A percentile compares a stretch with the other conserved stretches of the same genome.
phyloP scores from a whole-genome alignment of 768 basidiomycete genomes.

The Tubosaeta sp. region DNA sequence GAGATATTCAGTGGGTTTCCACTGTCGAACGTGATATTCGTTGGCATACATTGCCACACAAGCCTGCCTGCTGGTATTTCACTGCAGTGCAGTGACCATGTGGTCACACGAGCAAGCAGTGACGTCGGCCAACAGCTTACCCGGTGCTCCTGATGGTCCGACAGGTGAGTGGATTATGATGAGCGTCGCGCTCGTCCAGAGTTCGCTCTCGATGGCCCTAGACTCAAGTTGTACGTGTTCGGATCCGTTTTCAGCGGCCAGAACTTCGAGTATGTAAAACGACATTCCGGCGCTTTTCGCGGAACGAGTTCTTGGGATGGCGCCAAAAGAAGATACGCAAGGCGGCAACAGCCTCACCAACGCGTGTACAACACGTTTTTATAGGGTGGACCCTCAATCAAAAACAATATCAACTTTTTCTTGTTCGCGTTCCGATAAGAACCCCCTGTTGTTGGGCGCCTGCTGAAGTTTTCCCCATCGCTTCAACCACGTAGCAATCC shows the following conservation, averaged over 20 bases:
- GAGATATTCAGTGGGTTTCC: no score
- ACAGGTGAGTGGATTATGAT: neutral
- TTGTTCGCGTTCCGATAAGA: constrained; percentile 27
- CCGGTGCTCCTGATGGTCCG: no score
- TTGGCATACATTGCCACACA: no score
- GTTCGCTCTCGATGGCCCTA: neutral
- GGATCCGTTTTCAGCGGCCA: neutral
- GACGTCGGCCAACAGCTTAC: no score
- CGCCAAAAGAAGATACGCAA: constrained; percentile 20
- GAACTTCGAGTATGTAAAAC: neutral
- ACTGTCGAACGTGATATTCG: no score
- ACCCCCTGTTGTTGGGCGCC: constrained; percentile 16
- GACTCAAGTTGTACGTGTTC: neutral
- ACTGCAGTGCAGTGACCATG: no score
- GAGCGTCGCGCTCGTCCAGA: neutral
- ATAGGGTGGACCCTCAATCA: constrained; percentile 33
- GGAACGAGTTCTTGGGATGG: constrained; percentile 14
- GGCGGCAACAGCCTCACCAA: constrained; percentile 29
- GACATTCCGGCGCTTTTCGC: constrained; percentile 3
- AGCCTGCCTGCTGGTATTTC: no score
- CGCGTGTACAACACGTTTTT: constrained; percentile 35
- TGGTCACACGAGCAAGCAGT: no score
- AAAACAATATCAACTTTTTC: constrained; percentile 27
- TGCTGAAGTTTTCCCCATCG: constrained; percentile 3
- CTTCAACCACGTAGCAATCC: neutral